phyloP scores from a whole-genome alignment of 768 basidiomycete species.

The Amanita brunnescens region DNA sequence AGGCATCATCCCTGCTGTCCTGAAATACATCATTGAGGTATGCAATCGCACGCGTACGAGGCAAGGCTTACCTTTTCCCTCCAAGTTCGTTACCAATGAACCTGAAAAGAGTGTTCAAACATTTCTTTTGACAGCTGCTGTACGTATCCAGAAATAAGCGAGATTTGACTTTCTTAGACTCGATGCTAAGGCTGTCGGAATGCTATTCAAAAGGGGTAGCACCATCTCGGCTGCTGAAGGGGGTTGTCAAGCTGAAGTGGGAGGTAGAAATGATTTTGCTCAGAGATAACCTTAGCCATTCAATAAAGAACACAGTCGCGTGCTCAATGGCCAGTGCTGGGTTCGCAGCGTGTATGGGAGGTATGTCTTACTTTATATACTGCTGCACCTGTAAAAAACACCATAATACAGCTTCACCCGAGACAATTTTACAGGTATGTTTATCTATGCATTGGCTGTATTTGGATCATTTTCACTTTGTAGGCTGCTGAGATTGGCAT shows the following conservation, averaged over 20 bases:
- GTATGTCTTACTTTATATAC: conserved; percentile 25
- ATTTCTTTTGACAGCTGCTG: conserved; percentile 84
- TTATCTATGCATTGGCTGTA: conserved; percentile 7
- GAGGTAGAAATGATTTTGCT: conserved; percentile 38
- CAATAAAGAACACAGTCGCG: conserved; percentile 45
- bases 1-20: conserved; percentile 86
- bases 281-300: not conserved
- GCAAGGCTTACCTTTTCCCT: conserved; percentile 1
- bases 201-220: conserved; percentile 96
- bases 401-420: conserved; percentile 51
- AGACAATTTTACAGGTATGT: conserved; percentile 67
- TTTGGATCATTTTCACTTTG: conserved; percentile 4
- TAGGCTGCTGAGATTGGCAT: conserved; percentile 89
- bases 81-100: conserved; percentile 82
- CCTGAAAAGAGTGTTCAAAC: conserved; percentile 82
- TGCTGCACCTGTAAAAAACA: not conserved
- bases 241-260: conserved; percentile 92
- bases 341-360: conserved; percentile 92
- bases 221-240: conserved; percentile 96
- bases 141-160: conserved; percentile 25
- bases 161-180: not conserved
- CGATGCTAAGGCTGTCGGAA: conserved; percentile 65
- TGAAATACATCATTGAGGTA: conserved; percentile 85
- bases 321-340: conserved; percentile 95
- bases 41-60: conserved; percentile 7